A percentile compares a stretch with the other conserved stretches of the same genome.
phyloP scores from a whole-genome alignment of 768 basidiomycete genomes.

The Tephrocybe sp. region DNA sequence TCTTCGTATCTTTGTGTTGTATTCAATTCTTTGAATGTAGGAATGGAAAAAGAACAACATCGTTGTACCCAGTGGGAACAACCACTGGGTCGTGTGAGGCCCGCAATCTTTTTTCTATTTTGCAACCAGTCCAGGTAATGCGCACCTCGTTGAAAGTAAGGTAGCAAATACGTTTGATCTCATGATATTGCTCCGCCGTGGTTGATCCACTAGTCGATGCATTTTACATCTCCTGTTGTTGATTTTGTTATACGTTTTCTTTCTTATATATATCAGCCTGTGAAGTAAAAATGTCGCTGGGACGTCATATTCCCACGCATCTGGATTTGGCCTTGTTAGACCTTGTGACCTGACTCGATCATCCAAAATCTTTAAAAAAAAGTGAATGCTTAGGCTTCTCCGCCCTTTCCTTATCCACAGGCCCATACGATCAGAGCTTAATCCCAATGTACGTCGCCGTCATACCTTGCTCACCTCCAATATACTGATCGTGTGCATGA shows the following conservation, averaged over 20 bases:
- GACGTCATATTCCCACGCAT: constrained; percentile 1
- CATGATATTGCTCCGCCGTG: too few species aligned
- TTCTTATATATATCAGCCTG: background rate
- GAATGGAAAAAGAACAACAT: constrained; percentile 20
- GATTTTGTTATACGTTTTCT: too few species aligned
- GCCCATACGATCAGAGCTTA: constrained; percentile 52
- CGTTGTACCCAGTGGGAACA: constrained; percentile 1
- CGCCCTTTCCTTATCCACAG: constrained; percentile 6
- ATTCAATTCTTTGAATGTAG: constrained; percentile 22
- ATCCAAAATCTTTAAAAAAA: constrained; percentile 20
- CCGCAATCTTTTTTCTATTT: background rate
- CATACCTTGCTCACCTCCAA: background rate
- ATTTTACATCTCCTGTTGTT: too few species aligned
- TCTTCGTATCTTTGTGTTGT: constrained; percentile 22
- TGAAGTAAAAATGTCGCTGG: background rate
- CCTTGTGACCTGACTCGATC: constrained; percentile 16
- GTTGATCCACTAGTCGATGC: too few species aligned
- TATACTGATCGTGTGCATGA: constrained; percentile 7
- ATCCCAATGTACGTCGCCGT: constrained; percentile 71
- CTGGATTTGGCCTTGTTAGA: background rate
- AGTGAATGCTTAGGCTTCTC: constrained; percentile 32
- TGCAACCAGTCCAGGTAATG: background rate
- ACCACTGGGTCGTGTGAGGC: background rate
- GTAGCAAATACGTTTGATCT: too few species aligned
- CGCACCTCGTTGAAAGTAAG: too few species aligned